A percentile compares a stretch with the other conserved stretches of the same genome.
phyloP scores from a whole-genome alignment of 2,329 filamentous ascomycete genomes.

The Phyllosticta capitalensis region DNA sequence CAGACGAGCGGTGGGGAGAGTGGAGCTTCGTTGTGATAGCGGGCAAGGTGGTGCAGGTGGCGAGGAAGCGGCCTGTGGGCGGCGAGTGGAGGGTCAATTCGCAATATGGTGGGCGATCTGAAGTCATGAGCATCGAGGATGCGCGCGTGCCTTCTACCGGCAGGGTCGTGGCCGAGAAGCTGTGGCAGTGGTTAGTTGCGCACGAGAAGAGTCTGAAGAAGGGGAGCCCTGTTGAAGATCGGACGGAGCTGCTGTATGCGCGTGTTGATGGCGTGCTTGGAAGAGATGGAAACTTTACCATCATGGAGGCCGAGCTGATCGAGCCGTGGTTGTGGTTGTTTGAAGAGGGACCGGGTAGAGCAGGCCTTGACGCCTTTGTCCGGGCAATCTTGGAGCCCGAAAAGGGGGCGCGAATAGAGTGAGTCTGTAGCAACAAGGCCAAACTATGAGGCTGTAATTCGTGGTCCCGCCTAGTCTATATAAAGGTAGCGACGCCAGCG shows the following conservation, averaged over 20 bases:
- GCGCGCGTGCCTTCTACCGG: conserved; percentile 1
- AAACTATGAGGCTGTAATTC: background rate
- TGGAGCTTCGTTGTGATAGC: conserved; percentile 4
- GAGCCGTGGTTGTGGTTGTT: conserved; percentile 11
- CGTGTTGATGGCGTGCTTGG: conserved; percentile 8
- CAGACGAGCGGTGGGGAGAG: conserved; percentile 3
- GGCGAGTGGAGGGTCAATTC: conserved; percentile 9
- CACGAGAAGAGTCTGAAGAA: conserved; percentile 2
- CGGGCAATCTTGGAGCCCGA: background rate
- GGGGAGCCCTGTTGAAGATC: background rate
- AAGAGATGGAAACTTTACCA: conserved; percentile 1
- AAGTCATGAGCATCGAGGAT: conserved; percentile 1
- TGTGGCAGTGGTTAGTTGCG: conserved; percentile 6
- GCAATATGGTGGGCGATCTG: conserved; percentile 4
- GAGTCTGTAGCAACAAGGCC: background rate
- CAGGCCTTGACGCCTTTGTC: conserved; percentile 2
- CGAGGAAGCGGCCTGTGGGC: conserved; percentile 1
- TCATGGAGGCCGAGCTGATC: conserved; percentile 12
- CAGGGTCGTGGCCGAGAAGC: background rate
- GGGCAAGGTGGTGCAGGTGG: conserved; percentile 1
- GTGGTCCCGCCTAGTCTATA: background rate
- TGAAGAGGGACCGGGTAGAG: conserved; percentile 9
- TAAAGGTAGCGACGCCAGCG: background rate
- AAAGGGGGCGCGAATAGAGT: background rate
- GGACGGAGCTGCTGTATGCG: conserved; percentile 4